Conservation (phyloP, 768 basidiomycete genomes). For the Mycena galopus region DNA sequence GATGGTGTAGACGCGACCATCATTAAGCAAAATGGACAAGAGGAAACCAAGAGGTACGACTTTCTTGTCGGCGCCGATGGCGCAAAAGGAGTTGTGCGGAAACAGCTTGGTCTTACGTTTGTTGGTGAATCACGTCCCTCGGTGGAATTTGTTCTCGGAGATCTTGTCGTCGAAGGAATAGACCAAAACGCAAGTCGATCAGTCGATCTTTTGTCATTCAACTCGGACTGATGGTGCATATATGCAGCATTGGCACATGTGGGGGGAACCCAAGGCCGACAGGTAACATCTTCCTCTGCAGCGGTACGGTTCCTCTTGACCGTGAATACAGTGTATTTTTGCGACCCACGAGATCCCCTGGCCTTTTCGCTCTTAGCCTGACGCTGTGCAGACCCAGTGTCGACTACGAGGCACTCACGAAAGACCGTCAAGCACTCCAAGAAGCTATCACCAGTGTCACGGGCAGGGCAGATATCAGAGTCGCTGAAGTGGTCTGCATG, state of each 20-base stretch:
- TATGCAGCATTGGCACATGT: slow-evolving; percentile 60
- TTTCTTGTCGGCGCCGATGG: slow-evolving; percentile 43
- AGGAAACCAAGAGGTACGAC: slow-evolving; percentile 12
- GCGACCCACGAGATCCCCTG: slow-evolving; percentile 2
- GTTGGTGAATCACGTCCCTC: slow-evolving; percentile 46
- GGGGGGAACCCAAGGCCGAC: slow-evolving; percentile 37
- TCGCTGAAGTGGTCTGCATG: background rate
- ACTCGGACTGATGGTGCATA: background rate
- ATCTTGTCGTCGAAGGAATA: slow-evolving; percentile 56
- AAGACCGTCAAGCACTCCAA: background rate
- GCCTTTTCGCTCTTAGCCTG: background rate
- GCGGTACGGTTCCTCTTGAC: background rate
- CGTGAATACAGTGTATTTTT: background rate
- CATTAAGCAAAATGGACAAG: slow-evolving; percentile 8
- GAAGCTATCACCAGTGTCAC: background rate
- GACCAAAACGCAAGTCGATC: slow-evolving; percentile 50
- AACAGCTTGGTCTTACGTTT: slow-evolving; percentile 40
- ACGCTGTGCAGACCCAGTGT: background rate
- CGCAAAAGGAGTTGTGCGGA: slow-evolving; percentile 38
- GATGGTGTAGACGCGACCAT: slow-evolving; percentile 38
- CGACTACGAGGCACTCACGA: background rate
- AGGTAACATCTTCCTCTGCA: background rate
- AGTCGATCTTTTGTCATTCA: background rate
- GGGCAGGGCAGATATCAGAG: background rate
- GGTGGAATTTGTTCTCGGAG: slow-evolving; percentile 40